Evolutionary conservation across 2,329 filamentous ascomycete species (phyloP).

Genomic region (Diaporthe helianthi): DNA sequence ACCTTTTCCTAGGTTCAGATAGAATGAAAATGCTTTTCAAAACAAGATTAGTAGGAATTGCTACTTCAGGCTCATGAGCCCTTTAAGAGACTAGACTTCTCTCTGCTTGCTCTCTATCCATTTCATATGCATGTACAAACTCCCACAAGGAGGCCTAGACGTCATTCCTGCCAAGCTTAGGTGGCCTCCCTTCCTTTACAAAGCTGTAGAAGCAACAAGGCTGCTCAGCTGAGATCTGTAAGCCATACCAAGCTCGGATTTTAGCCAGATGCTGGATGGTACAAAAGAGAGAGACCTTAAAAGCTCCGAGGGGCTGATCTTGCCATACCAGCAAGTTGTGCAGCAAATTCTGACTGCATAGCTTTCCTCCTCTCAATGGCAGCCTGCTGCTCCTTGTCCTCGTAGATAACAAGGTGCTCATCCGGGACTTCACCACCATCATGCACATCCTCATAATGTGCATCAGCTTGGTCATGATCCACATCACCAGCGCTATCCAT

Average conservation of each 20-base stretch:
- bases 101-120: not conserved
- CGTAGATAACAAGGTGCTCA: conserved; percentile 29
- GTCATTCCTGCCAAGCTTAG: too few species aligned
- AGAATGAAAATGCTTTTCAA: not conserved
- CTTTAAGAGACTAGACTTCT: not conserved
- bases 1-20: too few species aligned
- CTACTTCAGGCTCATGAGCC: not conserved
- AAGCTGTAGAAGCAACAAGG: too few species aligned
- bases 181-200: not conserved
- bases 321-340: conserved; percentile 18
- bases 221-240: not conserved
- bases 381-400: conserved; percentile 1
- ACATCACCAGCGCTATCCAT: not conserved
- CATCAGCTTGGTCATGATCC: not conserved
- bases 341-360: conserved; percentile 12
- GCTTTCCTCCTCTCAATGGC: conserved; percentile 2
- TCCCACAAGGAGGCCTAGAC: not conserved
- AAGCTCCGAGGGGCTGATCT: not conserved
- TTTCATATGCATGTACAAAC: not conserved
- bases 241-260: too few species aligned
- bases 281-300: not conserved
- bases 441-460: not conserved
- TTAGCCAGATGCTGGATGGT: not conserved
- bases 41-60: not conserved
- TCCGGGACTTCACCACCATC: not conserved